phyloP scores from a whole-genome alignment of 2,329 filamentous ascomycete genomes.

The Geoglossum cookeanum region DNA sequence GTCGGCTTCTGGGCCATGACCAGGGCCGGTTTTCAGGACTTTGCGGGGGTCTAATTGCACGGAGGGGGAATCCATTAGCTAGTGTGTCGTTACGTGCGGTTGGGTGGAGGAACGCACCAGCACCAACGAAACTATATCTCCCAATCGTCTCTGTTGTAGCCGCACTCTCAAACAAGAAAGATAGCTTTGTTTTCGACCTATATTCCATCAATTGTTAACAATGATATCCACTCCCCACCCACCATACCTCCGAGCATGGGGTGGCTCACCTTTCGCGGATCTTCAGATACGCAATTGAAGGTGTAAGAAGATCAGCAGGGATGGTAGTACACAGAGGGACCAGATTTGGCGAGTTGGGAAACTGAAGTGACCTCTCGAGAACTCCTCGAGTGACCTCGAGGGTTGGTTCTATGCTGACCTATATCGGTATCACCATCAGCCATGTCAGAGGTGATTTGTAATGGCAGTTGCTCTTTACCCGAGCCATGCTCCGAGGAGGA shows the following conservation, averaged over 20 bases:
- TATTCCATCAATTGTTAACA: not conserved
- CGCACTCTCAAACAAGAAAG: slow-evolving; percentile 90
- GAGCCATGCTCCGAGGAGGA: not conserved
- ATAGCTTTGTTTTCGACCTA: slow-evolving; percentile 49
- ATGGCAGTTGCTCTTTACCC: not conserved
- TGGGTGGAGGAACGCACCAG: slow-evolving; percentile 28
- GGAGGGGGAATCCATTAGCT: no score
- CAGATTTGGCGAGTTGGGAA: slow-evolving; percentile 49
- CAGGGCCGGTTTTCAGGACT: slow-evolving; percentile 70
- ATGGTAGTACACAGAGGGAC: slow-evolving; percentile 71
- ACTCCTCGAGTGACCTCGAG: slow-evolving; percentile 39
- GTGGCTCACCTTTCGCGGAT: slow-evolving; percentile 49
- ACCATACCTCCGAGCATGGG: not conserved
- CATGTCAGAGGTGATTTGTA: not conserved
- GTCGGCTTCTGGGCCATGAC: slow-evolving; percentile 67
- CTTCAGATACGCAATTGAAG: slow-evolving; percentile 89
- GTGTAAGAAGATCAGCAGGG: slow-evolving; percentile 81
- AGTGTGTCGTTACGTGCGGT: not conserved
- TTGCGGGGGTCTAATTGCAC: slow-evolving; percentile 44
- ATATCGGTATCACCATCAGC: not conserved
- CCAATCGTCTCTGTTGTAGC: slow-evolving; percentile 86
- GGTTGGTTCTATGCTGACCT: slow-evolving; percentile 33
- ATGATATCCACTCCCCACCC: not conserved
- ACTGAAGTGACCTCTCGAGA: slow-evolving; percentile 29
- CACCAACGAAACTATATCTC: slow-evolving; percentile 87